Base-by-base conservation (phyloP, 1,284 basidiomycete genomes). In the Boletus smithii region DNA sequence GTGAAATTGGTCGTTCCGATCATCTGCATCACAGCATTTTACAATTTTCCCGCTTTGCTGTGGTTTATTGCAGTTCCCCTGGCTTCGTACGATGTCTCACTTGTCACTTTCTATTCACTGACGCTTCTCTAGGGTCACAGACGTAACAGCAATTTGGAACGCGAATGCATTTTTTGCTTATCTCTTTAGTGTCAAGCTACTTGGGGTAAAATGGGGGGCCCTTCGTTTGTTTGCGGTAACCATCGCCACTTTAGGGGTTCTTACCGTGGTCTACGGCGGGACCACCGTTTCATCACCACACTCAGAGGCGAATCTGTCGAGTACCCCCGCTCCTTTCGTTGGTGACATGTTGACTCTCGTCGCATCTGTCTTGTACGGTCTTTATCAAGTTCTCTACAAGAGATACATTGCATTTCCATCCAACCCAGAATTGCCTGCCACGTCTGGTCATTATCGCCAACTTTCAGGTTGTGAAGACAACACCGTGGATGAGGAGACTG, bases 81-180 rank as follows among this genome's bases (percentile, higher is more conserved):
- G 23, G 74, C 88, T 35, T 79, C 88, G 88, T 90, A 63, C 69
- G 88, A 18, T 49, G 36, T 53, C 44, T 38, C 51, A 18, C 31
- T 38, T 50, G n/a, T 50, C 39, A 44, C 9, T 26, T 44, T 48
- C 8, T 40, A 36, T 44, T 51, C 39, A 56, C 49, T 52, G 26
- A 52, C 46, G 44, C 36, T 46, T 46, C n/a, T 46, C 7, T 55
- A 90, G 87, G 34, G 71, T 90, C 26, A 84, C 80, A 51, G 87
- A 90, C 65, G 80, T 91, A 26, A 90, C 88, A 27, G 88, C 88
- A 11, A 79, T 91, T 16, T 91, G 87, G 85, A 91, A 91, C 64
- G 81, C 85, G 8, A 90, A 90, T 59, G 87, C 88, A 4, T 88
- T 91, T 68, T 91, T 89, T 62, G 84, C 83, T 13, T 91, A 91